phyloP scores from a whole-genome alignment of 495 filamentous ascomycete species.

The Daldinia bambusicola region DNA sequence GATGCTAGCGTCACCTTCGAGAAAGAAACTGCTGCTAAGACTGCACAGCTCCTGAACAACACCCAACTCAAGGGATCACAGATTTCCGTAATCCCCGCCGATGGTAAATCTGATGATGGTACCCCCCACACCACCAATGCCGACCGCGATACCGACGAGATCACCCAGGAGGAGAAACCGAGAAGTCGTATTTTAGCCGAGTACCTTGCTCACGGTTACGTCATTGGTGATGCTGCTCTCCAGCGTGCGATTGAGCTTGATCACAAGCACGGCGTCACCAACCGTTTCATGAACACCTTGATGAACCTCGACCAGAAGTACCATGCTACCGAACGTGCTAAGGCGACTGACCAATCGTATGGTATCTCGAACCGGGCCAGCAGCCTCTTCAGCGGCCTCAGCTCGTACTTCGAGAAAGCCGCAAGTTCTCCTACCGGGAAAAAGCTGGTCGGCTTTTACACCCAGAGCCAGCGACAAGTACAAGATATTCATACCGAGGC shows the following conservation, averaged over 20 bases:
- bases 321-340: constrained; percentile 81
- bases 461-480: constrained; percentile 81
- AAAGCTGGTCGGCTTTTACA: constrained; percentile 87
- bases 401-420: constrained; percentile 92
- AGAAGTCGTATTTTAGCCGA: constrained; percentile 91
- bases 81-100: constrained; percentile 77
- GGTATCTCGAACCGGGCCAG: constrained; percentile 74
- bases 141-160: constrained; percentile 69
- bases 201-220: constrained; percentile 94
- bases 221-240: constrained; percentile 83
- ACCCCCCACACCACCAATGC: constrained; percentile 57
- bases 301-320: constrained; percentile 81
- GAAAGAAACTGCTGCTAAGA: constrained; percentile 94
- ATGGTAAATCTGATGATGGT: constrained; percentile 72
- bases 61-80: constrained; percentile 86
- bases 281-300: constrained; percentile 78
- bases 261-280: constrained; percentile 85
- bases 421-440: constrained; percentile 84
- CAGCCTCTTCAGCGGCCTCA: constrained; percentile 71
- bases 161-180: constrained; percentile 95
- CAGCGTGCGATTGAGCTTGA: constrained; percentile 88
- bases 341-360: constrained; percentile 78
- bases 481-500: constrained; percentile 94
- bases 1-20: constrained; percentile 93
- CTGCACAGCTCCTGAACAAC: constrained; percentile 94